A percentile compares a stretch with the other conserved stretches of the same genome.
These are phyloP conservation scores for Eustoma russellianum DNA, from an alignment of 257 asterid genomes.

Conservation along the genomic window DNA sequence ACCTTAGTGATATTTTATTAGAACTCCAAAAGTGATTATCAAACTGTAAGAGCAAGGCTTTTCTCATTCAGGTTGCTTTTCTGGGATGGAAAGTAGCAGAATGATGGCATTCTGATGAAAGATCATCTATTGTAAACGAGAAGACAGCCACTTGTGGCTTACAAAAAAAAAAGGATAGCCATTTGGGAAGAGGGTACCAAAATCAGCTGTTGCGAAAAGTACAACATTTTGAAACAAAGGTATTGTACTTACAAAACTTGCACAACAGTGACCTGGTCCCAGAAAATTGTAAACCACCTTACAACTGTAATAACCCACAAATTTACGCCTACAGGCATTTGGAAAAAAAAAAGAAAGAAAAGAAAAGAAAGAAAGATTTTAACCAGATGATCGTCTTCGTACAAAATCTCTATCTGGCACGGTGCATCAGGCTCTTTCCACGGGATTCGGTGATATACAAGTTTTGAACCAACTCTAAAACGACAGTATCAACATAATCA, in stretches of 20 bases:
- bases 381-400: slow-evolving; percentile 80
- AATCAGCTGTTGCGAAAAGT: background rate
- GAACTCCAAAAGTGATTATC: too few species aligned
- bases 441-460: slow-evolving; percentile 77
- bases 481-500: background rate
- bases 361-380: background rate
- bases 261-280: too few species aligned
- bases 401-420: slow-evolving; percentile 46
- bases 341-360: background rate
- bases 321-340: background rate
- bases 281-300: background rate
- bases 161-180: too few species aligned
- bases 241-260: too few species aligned
- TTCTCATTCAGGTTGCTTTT: too few species aligned
- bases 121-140: background rate
- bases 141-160: too few species aligned
- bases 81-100: too few species aligned
- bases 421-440: slow-evolving; percentile 98
- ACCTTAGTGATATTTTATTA: too few species aligned
- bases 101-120: background rate
- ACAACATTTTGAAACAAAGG: background rate
- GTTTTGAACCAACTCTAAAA: slow-evolving; percentile 51
- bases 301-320: background rate
- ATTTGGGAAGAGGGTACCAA: background rate
- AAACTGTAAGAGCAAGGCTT: too few species aligned